phyloP scores from a whole-genome alignment of 495 filamentous ascomycete species.

The Penicillium psychrofluorescens region DNA sequence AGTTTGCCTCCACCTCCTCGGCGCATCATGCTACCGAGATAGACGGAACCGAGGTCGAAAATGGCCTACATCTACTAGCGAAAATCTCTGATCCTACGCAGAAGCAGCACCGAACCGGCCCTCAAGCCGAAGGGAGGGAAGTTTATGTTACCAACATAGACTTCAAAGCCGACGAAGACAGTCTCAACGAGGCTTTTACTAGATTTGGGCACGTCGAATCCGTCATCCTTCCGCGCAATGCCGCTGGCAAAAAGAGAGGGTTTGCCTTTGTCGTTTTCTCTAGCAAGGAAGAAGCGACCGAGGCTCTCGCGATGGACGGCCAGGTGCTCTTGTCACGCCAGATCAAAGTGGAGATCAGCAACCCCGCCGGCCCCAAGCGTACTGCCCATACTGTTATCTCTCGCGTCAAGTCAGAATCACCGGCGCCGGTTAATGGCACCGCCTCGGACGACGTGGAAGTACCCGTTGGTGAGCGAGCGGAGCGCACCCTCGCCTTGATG shows the following conservation, averaged over 20 bases:
- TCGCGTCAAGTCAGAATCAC: slow-evolving; percentile 27
- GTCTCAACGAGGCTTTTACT: slow-evolving; percentile 61
- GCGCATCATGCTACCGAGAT: slow-evolving; percentile 63
- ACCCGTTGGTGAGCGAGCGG: slow-evolving; percentile 31
- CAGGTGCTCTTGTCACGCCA: slow-evolving; percentile 61
- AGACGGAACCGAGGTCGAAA: slow-evolving; percentile 59
- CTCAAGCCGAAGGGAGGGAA: slow-evolving; percentile 77
- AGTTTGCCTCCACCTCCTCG: slow-evolving; percentile 60
- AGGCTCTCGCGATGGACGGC: slow-evolving; percentile 62
- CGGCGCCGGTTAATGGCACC: slow-evolving; percentile 27
- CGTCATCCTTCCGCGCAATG: slow-evolving; percentile 56
- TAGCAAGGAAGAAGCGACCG: slow-evolving; percentile 63
- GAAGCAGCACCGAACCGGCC: slow-evolving; percentile 74
- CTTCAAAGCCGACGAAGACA: slow-evolving; percentile 54
- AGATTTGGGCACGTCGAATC: slow-evolving; percentile 69
- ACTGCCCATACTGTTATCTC: slow-evolving; percentile 36
- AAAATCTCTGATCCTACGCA: slow-evolving; percentile 77
- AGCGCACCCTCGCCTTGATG: slow-evolving; percentile 51
- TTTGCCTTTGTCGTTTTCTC: slow-evolving; percentile 71
- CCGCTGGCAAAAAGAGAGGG: slow-evolving; percentile 61
- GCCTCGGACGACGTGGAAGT: slow-evolving; percentile 15
- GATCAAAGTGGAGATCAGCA: slow-evolving; percentile 60
- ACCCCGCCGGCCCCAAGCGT: slow-evolving; percentile 38
- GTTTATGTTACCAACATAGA: slow-evolving; percentile 74
- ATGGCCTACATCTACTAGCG: slow-evolving; percentile 57